A percentile compares a stretch with the other conserved stretches of the same genome.
phyloP scores from a whole-genome alignment of 2,329 filamentous ascomycete species.

The Trichoderma sp. region DNA sequence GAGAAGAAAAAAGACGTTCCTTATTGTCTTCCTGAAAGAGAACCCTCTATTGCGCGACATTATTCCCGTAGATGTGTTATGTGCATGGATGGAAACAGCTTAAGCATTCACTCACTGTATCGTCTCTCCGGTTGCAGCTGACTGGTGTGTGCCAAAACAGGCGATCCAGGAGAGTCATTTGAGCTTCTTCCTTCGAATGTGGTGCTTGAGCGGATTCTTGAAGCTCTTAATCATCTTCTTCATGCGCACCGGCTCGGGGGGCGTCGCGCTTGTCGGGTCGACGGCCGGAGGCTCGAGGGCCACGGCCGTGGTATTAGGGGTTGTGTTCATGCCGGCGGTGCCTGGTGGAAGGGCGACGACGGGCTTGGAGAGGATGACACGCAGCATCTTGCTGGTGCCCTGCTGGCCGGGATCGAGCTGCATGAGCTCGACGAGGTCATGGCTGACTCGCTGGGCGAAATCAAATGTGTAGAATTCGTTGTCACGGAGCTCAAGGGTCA shows the following conservation, averaged over 20 bases:
- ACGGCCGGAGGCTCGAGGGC: neutral
- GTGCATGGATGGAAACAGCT: neutral
- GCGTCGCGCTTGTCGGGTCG: neutral
- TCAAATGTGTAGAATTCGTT: slow-evolving; percentile 32
- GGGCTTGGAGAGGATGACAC: slow-evolving; percentile 16
- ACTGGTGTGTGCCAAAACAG: neutral
- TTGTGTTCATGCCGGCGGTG: slow-evolving; percentile 2
- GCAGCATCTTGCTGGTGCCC: slow-evolving; percentile 21
- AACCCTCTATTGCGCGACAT: neutral
- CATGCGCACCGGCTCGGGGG: neutral
- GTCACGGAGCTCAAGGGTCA: slow-evolving; percentile 31
- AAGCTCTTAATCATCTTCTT: slow-evolving; percentile 16
- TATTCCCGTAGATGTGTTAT: neutral
- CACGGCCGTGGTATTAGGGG: neutral
- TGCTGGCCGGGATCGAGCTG: slow-evolving; percentile 18
- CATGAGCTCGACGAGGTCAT: slow-evolving; percentile 30
- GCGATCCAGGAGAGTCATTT: slow-evolving; percentile 13
- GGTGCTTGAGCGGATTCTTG: slow-evolving; percentile 18
- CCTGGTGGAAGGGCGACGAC: neutral
- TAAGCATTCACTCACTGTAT: neutral
- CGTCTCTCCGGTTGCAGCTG: neutral
- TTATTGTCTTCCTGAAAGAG: neutral
- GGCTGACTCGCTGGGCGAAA: slow-evolving; percentile 29
- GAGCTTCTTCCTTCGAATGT: slow-evolving; percentile 17
- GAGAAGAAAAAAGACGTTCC: neutral